phyloP scores from a whole-genome alignment of 108 stramenopile species.

The Fragilariopsis cylindrus region DNA sequence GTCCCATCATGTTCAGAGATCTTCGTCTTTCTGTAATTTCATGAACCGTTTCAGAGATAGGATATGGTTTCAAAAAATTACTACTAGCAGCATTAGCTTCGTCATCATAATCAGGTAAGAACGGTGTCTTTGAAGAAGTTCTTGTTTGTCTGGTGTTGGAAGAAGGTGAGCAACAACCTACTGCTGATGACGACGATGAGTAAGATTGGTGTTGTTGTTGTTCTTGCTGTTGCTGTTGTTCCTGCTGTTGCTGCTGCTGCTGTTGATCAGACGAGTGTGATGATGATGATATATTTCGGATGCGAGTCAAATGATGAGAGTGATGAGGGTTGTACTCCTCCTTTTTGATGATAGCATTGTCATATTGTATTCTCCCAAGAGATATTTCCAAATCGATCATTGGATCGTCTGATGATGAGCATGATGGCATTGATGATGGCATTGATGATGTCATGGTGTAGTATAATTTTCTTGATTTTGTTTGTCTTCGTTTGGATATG shows the following conservation, averaged over 20 bases:
- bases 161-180: neutral
- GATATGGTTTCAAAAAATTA: conserved; percentile 14
- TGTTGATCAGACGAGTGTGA: neutral
- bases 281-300: neutral
- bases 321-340: too few relatives aligned
- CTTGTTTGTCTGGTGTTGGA: neutral
- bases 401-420: neutral
- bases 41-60: conserved; percentile 22
- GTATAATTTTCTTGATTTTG: too few relatives aligned
- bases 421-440: neutral
- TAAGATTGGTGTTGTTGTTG: neutral
- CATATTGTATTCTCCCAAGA: conserved; percentile 23
- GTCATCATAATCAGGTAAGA: neutral
- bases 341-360: conserved; percentile 11
- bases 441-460: conserved; percentile 3
- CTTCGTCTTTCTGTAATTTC: conserved; percentile 26
- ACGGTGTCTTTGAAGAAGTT: conserved; percentile 11
- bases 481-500: too few relatives aligned
- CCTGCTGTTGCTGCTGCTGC: neutral
- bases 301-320: too few relatives aligned
- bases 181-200: neutral
- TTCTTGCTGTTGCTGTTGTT: neutral
- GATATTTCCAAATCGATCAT: conserved; percentile 34
- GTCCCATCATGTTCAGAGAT: neutral
- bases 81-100: neutral